These are phyloP conservation scores for Cercospora zeae-maydis DNA, from an alignment of 2,329 filamentous ascomycete genomes.

Conservation along the genomic window DNA sequence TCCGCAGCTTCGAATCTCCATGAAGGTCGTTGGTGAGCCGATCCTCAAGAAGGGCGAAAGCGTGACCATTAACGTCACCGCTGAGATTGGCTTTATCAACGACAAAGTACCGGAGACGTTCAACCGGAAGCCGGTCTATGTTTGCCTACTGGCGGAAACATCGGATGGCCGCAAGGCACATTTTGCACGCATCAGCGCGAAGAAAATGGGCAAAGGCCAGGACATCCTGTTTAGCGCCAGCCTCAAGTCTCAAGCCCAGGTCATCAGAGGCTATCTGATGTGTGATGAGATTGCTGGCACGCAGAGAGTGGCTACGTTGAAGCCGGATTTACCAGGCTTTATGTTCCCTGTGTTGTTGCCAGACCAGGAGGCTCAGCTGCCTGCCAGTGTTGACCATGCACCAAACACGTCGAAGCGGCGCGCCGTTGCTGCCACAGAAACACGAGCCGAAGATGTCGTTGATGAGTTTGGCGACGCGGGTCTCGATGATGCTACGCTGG, in stretches of 20 bases:
- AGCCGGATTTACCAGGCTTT: slow-evolving; percentile 47
- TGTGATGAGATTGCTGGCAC: slow-evolving; percentile 78
- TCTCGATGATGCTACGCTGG: slow-evolving; percentile 53
- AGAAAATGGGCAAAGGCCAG: slow-evolving; percentile 60
- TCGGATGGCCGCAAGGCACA: slow-evolving; percentile 66
- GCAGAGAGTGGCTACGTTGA: slow-evolving; percentile 51
- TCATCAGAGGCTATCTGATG: slow-evolving; percentile 66
- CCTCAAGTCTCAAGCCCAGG: slow-evolving; percentile 53
- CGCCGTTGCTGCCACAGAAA: slow-evolving; percentile 12
- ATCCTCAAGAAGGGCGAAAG: slow-evolving; percentile 39
- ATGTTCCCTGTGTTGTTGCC: slow-evolving; percentile 41
- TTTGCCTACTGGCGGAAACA: slow-evolving; percentile 72
- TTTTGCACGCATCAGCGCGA: slow-evolving; percentile 62
- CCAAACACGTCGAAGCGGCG: slow-evolving; percentile 30
- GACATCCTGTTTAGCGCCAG: slow-evolving; percentile 59
- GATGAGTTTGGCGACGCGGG: slow-evolving; percentile 55
- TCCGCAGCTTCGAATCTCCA: slow-evolving; percentile 60
- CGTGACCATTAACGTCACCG: slow-evolving; percentile 61
- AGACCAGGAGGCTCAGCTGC: slow-evolving; percentile 11
- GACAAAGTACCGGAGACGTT: slow-evolving; percentile 59
- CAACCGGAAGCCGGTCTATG: slow-evolving; percentile 60
- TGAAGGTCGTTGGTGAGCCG: slow-evolving; percentile 50
- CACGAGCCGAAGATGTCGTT: slow-evolving; percentile 5
- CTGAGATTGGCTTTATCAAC: slow-evolving; percentile 69
- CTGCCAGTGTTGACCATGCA: slow-evolving; percentile 15